Evolutionary conservation across 2,329 filamentous ascomycete genomes (phyloP).

Genomic region (Colletotrichum salicis): DNA sequence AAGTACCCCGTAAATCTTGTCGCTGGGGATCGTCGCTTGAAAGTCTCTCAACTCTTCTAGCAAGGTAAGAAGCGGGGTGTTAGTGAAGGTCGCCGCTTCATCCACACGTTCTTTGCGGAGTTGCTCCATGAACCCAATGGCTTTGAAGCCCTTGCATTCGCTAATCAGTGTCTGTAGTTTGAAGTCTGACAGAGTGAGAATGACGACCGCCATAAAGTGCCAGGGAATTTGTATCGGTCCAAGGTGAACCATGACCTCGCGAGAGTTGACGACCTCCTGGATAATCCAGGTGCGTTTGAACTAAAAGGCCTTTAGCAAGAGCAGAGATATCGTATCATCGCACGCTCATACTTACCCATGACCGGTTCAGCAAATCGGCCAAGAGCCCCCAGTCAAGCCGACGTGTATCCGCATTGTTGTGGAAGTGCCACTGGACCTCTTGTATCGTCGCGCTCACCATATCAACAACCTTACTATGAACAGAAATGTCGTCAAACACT

Average conservation of each 20-base stretch:
- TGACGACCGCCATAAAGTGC: neutral
- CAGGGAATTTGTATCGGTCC: slow-evolving; percentile 9
- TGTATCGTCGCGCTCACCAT: neutral
- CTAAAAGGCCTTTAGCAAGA: neutral
- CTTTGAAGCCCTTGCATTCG: slow-evolving; percentile 23
- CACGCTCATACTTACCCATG: slow-evolving; percentile 6
- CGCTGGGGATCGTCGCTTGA: slow-evolving; percentile 13
- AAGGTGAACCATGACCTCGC: slow-evolving; percentile 6
- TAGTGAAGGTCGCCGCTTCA: neutral
- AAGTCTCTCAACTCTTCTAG: slow-evolving; percentile 28
- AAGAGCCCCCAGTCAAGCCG: slow-evolving; percentile 21
- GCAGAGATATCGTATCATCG: neutral
- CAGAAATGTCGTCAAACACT: neutral
- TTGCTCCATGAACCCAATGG: slow-evolving; percentile 6
- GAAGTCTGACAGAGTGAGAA: neutral
- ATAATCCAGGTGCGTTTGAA: slow-evolving; percentile 34
- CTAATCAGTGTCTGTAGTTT: slow-evolving; percentile 5
- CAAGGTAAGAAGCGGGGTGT: neutral
- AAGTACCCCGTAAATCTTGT: slow-evolving; percentile 26
- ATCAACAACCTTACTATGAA: neutral
- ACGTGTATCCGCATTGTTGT: neutral
- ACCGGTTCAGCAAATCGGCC: slow-evolving; percentile 16
- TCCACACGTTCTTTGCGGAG: neutral
- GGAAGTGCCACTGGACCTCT: slow-evolving; percentile 10
- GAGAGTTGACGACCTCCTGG: slow-evolving; percentile 30